Percentiles rank a stretch among this genome's conserved stretches.
These are phyloP conservation scores for Pichia sp. DNA, from an alignment of 1,139 yeast genomes.

Conservation along the genomic window DNA sequence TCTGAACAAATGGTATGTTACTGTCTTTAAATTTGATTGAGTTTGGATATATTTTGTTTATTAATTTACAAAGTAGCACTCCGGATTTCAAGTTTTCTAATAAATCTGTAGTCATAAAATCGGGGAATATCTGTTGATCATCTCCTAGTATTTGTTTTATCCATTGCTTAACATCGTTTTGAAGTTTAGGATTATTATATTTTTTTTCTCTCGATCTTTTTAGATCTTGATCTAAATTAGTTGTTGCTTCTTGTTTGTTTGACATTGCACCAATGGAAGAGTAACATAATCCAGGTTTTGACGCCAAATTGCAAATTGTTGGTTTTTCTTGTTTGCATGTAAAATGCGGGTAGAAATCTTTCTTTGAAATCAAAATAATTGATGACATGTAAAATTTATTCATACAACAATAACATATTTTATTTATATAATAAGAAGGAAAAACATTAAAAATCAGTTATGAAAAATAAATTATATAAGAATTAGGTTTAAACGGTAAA, in stretches of 20 bases:
- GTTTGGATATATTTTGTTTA: conserved; percentile 32
- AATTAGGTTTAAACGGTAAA: neutral
- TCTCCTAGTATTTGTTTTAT: conserved; percentile 32
- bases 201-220: conserved; percentile 40
- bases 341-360: neutral
- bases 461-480: neutral
- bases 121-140: conserved; percentile 16
- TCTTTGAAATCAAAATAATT: too few relatives aligned
- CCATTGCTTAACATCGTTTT: conserved; percentile 43
- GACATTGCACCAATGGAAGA: neutral
- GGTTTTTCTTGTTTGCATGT: neutral
- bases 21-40: conserved; percentile 53
- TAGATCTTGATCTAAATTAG: conserved; percentile 57
- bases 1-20: conserved; percentile 71
- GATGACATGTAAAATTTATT: too few relatives aligned
- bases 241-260: conserved; percentile 18
- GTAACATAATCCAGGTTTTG: neutral
- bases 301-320: neutral
- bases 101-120: conserved; percentile 30
- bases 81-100: conserved; percentile 61
- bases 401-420: neutral
- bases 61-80: conserved; percentile 48
- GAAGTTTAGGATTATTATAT: conserved; percentile 36
- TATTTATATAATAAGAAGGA: neutral
- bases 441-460: neutral